Evolutionary conservation across 306 rosid species (phyloP).

Genomic region (Geum urbanum): DNA sequence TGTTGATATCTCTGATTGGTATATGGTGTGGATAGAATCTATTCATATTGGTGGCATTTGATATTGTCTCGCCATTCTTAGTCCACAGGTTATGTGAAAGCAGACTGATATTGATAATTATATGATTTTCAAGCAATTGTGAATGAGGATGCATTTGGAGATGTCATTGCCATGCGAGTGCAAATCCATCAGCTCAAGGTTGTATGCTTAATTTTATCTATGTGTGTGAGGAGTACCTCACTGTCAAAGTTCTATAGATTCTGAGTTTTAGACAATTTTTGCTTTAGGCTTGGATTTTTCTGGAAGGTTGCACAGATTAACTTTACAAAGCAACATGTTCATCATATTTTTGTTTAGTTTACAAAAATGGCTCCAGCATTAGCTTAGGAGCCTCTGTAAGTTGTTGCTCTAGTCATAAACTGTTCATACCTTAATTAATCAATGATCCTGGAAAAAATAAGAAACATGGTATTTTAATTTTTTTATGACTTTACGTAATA

Average conservation of each 20-base stretch:
- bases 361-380: too few relatives aligned
- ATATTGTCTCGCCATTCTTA: not conserved
- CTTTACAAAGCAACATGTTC: too few relatives aligned
- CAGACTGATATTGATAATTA: not conserved
- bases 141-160: conserved; percentile 94
- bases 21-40: not conserved
- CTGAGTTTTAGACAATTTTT: not conserved
- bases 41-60: not conserved
- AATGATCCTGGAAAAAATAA: too few relatives aligned
- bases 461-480: too few relatives aligned
- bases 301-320: not conserved
- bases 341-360: too few relatives aligned
- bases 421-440: too few relatives aligned
- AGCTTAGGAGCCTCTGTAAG: too few relatives aligned
- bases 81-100: not conserved
- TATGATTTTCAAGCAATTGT: conserved; percentile 60
- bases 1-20: not conserved
- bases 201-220: too few relatives aligned
- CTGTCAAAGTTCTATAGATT: not conserved
- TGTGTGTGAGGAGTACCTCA: not conserved
- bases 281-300: not conserved
- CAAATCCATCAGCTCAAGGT: too few relatives aligned
- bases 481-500: too few relatives aligned
- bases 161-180: conserved; percentile 63
- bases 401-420: too few relatives aligned